Percentiles rank a stretch among this genome's conserved stretches.
phyloP scores from a whole-genome alignment of 148 eudicot species.

The Arbutus unedo region DNA sequence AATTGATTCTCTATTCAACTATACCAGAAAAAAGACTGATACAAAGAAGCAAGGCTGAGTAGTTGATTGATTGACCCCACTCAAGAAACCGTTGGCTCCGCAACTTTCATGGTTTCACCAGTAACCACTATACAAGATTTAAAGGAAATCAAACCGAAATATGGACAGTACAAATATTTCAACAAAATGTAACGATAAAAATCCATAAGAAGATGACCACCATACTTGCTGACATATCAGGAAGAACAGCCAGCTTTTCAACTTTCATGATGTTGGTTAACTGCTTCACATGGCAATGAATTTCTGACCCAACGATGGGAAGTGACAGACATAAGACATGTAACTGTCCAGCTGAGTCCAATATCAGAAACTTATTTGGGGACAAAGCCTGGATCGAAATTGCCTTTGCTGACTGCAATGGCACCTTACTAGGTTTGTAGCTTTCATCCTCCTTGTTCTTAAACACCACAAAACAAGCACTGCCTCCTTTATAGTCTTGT shows the following conservation, averaged over 20 bases:
- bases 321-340: conserved; percentile 39
- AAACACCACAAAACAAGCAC: conserved; percentile 60
- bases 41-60: no score
- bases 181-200: not conserved
- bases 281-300: conserved; percentile 27
- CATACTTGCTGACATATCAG: conserved; percentile 35
- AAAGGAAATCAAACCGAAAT: not conserved
- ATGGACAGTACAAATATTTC: not conserved
- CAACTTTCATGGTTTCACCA: not conserved
- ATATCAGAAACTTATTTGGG: conserved; percentile 53
- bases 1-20: no score
- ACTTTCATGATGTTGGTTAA: conserved; percentile 37
- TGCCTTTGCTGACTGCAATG: conserved; percentile 43
- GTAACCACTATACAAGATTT: not conserved
- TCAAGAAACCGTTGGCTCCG: not conserved
- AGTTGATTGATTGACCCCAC: not conserved
- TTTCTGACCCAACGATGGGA: conserved; percentile 27
- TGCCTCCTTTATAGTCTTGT: conserved; percentile 62
- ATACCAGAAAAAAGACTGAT: no score
- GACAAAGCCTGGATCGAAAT: conserved; percentile 61
- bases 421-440: conserved; percentile 24
- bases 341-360: conserved; percentile 60
- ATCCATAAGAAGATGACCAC: not conserved
- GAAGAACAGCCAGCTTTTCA: conserved; percentile 41
- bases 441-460: conserved; percentile 35